A percentile compares a stretch with the other conserved stretches of the same genome.
These are phyloP conservation scores for Alternaria ventricosa DNA, from an alignment of 2,329 filamentous ascomycete genomes.

Conservation along the genomic window DNA sequence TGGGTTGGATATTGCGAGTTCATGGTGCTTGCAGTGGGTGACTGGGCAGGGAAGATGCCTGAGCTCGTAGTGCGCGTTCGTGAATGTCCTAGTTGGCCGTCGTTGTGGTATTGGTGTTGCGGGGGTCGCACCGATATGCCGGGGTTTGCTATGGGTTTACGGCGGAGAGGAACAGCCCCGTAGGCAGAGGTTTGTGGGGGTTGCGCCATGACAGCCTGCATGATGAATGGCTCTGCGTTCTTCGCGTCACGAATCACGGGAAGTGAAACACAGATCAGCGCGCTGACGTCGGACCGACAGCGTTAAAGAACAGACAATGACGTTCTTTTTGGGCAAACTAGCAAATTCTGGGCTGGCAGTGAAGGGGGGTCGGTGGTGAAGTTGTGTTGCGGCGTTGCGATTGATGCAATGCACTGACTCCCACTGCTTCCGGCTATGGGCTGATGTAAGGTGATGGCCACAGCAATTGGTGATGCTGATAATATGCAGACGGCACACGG, in stretches of 20 bases:
- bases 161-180: constrained; percentile 39
- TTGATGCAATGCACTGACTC: constrained; percentile 21
- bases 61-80: constrained; percentile 49
- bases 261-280: constrained; percentile 36
- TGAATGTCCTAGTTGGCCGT: constrained; percentile 40
- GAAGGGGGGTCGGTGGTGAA: constrained; percentile 16
- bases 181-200: constrained; percentile 32
- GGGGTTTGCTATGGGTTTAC: constrained; percentile 45
- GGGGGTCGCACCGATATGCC: constrained; percentile 41
- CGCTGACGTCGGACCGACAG: constrained; percentile 33
- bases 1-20: constrained; percentile 43
- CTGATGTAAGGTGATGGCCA: constrained; percentile 19
- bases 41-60: constrained; percentile 39
- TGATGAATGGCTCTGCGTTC: constrained; percentile 23
- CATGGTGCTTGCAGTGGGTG: constrained; percentile 39
- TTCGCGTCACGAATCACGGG: constrained; percentile 24
- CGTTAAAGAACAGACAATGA: constrained; percentile 24
- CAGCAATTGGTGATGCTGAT: constrained; percentile 26
- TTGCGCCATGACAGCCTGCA: constrained; percentile 40
- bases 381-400: constrained; percentile 24
- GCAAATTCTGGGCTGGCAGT: constrained; percentile 1
- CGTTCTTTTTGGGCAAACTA: constrained; percentile 1
- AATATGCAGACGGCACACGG: constrained; percentile 18
- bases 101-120: constrained; percentile 28
- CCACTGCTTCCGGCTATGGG: constrained; percentile 37